Conservation (phyloP, 805 yeast species). For the Deakozyma indianensis region DNA sequence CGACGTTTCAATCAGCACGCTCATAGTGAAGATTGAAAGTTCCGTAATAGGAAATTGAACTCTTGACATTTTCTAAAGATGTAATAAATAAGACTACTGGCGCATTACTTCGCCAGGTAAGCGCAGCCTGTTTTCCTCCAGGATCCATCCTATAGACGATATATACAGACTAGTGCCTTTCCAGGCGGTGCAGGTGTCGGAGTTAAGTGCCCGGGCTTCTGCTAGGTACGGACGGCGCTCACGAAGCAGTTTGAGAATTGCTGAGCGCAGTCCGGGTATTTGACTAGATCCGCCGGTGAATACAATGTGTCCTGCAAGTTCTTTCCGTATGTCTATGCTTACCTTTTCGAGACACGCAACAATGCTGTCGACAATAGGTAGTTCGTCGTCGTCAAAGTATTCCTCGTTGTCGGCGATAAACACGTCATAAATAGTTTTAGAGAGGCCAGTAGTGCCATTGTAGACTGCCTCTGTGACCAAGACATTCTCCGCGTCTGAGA, state of each 20-base stretch:
- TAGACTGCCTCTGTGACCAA: not conserved
- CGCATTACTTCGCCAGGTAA: not conserved
- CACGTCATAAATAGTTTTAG: not conserved
- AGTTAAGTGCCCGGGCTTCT: not conserved
- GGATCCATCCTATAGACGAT: not conserved
- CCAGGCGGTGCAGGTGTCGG: not conserved
- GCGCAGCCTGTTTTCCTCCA: not conserved
- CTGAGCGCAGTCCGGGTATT: not conserved
- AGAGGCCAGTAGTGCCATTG: too few species aligned
- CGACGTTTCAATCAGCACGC: constrained; percentile 27
- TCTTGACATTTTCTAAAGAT: not conserved
- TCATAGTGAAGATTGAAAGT: constrained; percentile 18
- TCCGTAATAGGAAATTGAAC: too few species aligned
- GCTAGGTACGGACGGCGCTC: not conserved
- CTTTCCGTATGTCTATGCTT: not conserved
- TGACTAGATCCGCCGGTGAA: not conserved
- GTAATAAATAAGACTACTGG: not conserved
- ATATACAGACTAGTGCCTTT: not conserved
- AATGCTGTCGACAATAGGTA: not conserved
- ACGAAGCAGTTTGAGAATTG: not conserved
- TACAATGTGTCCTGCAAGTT: not conserved
- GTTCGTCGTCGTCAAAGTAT: not conserved
- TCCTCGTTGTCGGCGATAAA: not conserved
- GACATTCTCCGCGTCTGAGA: too few species aligned
- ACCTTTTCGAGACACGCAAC: not conserved